Conservation (phyloP, 441 rosid species). For the Geranium incanum region DNA sequence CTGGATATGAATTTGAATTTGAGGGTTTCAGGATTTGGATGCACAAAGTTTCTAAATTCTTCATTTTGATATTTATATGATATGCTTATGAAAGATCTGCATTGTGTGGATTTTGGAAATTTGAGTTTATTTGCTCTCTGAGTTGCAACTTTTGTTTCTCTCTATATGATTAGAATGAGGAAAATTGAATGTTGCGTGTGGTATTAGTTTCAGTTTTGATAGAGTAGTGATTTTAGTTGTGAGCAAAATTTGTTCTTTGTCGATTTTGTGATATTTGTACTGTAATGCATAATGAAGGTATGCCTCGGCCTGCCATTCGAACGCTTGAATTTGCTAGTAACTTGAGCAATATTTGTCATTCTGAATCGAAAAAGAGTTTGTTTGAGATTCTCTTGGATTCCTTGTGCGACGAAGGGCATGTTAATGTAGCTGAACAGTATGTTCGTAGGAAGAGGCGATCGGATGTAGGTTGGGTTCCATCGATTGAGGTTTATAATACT, state of each 20-base stretch:
- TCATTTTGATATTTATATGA: background rate
- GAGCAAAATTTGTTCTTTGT: conserved; percentile 4
- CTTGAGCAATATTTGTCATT: conserved; percentile 25
- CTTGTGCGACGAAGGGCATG: conserved; percentile 70
- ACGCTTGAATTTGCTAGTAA: conserved; percentile 51
- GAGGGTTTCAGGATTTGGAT: background rate
- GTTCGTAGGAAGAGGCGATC: conserved; percentile 28
- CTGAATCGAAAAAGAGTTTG: conserved; percentile 33
- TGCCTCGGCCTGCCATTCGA: conserved; percentile 49
- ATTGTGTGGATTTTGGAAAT: no score
- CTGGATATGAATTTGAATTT: background rate
- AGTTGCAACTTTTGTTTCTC: no score
- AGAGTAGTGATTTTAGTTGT: background rate
- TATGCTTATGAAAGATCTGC: background rate
- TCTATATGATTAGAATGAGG: no score
- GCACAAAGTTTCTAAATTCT: background rate
- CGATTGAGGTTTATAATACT: conserved; percentile 54
- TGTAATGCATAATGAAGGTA: conserved; percentile 34
- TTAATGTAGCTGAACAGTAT: conserved; percentile 47
- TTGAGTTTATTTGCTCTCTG: no score
- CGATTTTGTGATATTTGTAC: background rate
- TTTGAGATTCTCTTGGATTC: conserved; percentile 73
- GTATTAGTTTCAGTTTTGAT: background rate
- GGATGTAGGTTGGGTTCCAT: conserved; percentile 42
- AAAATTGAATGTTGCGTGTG: background rate